Percentiles rank a stretch among this genome's conserved stretches.
Evolutionary conservation across 176 grass and related monocot genomes (phyloP).

Genomic region (Alopecurus myosuroides): DNA sequence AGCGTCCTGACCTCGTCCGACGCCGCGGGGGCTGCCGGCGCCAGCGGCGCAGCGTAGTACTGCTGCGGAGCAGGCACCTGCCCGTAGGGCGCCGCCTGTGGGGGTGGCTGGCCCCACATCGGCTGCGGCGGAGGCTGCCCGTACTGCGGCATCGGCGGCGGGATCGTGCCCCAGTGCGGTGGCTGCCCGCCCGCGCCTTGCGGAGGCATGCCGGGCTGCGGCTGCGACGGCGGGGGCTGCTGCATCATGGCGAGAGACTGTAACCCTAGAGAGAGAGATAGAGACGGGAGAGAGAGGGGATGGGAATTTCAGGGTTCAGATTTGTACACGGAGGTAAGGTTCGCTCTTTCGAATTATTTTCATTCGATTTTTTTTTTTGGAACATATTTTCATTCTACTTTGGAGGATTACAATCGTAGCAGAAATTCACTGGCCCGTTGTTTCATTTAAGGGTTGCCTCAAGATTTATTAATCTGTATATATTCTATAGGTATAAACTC

Average conservation of each 20-base stretch:
- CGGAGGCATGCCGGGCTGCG: slow-evolving; percentile 33
- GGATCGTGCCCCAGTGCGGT: slow-evolving; percentile 77
- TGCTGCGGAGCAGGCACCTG: slow-evolving; percentile 45
- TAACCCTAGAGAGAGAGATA: slow-evolving; percentile 37
- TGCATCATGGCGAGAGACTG: slow-evolving; percentile 54
- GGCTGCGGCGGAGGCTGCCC: slow-evolving; percentile 56
- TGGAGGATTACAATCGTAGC: too few species aligned
- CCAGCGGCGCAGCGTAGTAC: slow-evolving; percentile 43
- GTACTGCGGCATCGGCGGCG: slow-evolving; percentile 70
- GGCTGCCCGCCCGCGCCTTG: slow-evolving; percentile 38
- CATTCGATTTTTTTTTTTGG: too few species aligned
- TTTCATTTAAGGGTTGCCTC: too few species aligned
- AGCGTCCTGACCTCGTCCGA: slow-evolving; percentile 86
- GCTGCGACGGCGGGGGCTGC: slow-evolving; percentile 38
- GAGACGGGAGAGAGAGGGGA: not conserved
- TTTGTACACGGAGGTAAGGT: not conserved
- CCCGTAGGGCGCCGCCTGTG: slow-evolving; percentile 45
- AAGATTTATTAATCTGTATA: too few species aligned
- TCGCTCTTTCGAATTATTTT: too few species aligned
- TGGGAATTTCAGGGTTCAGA: not conserved
- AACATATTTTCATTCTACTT: too few species aligned
- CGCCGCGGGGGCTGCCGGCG: slow-evolving; percentile 14
- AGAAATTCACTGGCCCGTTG: too few species aligned
- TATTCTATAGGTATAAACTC: too few species aligned
- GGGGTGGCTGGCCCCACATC: slow-evolving; percentile 86